Base-by-base conservation (phyloP, 2,329 filamentous ascomycete genomes). In the Fusarium sp. region DNA sequence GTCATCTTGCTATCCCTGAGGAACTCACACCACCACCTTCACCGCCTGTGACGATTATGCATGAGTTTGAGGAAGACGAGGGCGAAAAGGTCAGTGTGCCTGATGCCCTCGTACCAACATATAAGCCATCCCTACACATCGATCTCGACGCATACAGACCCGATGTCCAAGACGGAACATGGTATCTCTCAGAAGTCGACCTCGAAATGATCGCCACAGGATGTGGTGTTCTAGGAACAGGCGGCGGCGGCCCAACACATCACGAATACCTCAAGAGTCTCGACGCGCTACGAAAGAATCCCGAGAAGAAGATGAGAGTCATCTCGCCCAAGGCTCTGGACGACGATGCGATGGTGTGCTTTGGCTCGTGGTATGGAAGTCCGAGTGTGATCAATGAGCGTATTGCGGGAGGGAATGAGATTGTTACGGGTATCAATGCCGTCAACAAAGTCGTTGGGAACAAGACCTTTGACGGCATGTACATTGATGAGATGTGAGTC, bases 191-290 rank as follows among this genome's bases (percentile, higher is more conserved):
- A 1, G 79, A 80, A 49, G 69, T 79, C 6, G 79, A 81, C 18
- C 60, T 81, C 2, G 79, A 80, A 23, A 71, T 80, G 45, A 76
- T 81, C 21, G 72, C 79, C 0, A 80, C 75, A 4, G 79, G 79
- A 18, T 80, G 78, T 9, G 77, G 77, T 32, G 75, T 81, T 23
- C 66, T 81, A 1, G 79, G 79, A n/a, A 81, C 79, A 0, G 79
- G 79, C 1, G 79, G 79, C 2, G 79, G 79, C 9, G 79, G 79
- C 0, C 76, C 78, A 4, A 79, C 79, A 3, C 78, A 81, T 28
- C 77, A 80, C n/a, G 81, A 84, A 58, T 85, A 82, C 28, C 75
- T 86, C 37, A 82, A 84, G 63, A 77, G 80, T 13, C 67, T 84
- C 20, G 74, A 81, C 27, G 74, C 75, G 8, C 71, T 84, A 12